These are phyloP conservation scores for Chlorella variabilis DNA, from an alignment of 163 green algal species.

Conservation along the genomic window DNA sequence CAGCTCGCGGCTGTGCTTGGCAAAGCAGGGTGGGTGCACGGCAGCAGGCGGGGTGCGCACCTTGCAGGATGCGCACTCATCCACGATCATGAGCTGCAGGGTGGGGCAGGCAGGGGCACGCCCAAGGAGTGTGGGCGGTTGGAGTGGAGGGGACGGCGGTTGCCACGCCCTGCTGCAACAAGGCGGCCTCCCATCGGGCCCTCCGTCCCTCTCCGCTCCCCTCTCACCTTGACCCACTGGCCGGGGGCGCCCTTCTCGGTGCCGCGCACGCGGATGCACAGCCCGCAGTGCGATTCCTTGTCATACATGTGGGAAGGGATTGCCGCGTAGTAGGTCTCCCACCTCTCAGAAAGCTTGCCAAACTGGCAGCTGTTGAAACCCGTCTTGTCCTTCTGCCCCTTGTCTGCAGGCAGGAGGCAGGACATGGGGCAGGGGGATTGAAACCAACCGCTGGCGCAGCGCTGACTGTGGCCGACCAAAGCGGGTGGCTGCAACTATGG, in stretches of 20 bases:
- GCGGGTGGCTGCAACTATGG: too few species aligned
- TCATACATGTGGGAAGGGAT: neutral
- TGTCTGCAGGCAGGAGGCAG: neutral
- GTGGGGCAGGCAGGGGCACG: neutral
- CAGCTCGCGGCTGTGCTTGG: too few species aligned
- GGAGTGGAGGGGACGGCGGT: too few species aligned
- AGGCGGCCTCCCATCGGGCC: too few species aligned
- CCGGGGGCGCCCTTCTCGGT: neutral
- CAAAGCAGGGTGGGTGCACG: too few species aligned
- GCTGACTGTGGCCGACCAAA: too few species aligned
- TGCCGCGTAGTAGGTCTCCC: neutral
- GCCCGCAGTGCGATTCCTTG: neutral
- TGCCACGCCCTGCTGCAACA: too few species aligned
- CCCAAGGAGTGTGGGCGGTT: too few species aligned
- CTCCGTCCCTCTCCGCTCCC: neutral
- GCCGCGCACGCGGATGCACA: neutral
- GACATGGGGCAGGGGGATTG: too few species aligned
- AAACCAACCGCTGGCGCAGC: too few species aligned
- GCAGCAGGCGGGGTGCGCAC: too few species aligned
- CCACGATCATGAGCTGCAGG: neutral
- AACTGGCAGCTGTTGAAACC: neutral
- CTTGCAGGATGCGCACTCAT: neutral
- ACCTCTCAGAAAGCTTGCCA: neutral
- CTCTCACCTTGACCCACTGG: neutral
- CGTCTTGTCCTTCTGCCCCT: neutral